Evolutionary conservation across 768 basidiomycete species (phyloP), one percentile per base, ranked within the genome.

Genomic region (Pisolithus albus): DNA sequence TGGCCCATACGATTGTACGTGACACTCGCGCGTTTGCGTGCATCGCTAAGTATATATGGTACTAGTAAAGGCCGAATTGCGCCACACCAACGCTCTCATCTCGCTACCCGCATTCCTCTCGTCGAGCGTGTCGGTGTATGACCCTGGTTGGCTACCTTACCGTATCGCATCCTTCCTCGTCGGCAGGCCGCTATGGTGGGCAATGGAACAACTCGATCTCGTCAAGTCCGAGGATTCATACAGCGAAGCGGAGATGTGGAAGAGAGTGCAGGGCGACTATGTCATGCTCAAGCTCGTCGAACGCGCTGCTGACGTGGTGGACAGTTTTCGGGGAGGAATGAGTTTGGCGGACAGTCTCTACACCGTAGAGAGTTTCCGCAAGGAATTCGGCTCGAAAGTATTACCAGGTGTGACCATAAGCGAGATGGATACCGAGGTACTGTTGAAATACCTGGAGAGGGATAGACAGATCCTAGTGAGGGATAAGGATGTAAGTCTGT

Each of bases 131-230:
- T 85, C 88, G 0, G 78, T 91, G 49, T 84, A 88, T 59, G 76
- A 84, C 53, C 68, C 82, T 2, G 81, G 80, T 19, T 88, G 84
- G 75, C 62, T 91, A 15, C 82, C 88, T 1, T 77, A 73, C 46
- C 81, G 87, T 18, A 73, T 90, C 47, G 86, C 79, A 3, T 75
- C 85, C 9, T 85, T 78, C 51, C 71, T 92, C 7, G 75, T 92
- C 7, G 88, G 83, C 7, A 82, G 80, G 59, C 90, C 91, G 3
- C 70, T 93, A 2, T 90, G 85, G 86, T 93, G 91, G 91, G 83
- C 85, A 3, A 76, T 93, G 51, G 82, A 86, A 55, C 88, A 88
- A 56, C 71, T 84, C n/a, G 84, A 81, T 23, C 68, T 92, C 4
- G 79, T 87, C 7, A 80, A 79, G 18, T 61, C 69, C 3, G 85